Conservation (phyloP, 2,329 filamentous ascomycete genomes). For the Hypoxylon sp. region DNA sequence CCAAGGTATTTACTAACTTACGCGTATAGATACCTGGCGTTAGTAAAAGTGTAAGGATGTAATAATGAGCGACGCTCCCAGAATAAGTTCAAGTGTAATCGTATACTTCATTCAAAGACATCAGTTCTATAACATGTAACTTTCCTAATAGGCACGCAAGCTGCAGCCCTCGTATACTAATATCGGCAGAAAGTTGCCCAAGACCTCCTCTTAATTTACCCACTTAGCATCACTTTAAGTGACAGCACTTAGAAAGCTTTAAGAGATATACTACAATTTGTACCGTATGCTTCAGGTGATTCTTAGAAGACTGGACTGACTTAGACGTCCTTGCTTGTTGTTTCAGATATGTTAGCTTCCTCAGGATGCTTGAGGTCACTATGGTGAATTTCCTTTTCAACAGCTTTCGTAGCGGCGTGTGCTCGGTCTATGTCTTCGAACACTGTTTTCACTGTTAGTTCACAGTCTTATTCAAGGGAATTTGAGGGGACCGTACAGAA, state of each 20-base stretch:
- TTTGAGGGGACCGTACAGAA: conserved; percentile 46
- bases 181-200: not conserved
- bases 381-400: conserved; percentile 51
- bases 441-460: conserved; percentile 45
- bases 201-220: not conserved
- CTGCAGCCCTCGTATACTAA: not conserved
- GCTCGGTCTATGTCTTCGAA: conserved; percentile 51
- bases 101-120: not conserved
- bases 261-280: not conserved
- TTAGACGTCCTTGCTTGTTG: conserved; percentile 45
- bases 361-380: conserved; percentile 44
- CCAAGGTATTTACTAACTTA: no score
- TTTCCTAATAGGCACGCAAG: not conserved
- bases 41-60: no score
- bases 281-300: not conserved
- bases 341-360: conserved; percentile 44
- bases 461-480: not conserved
- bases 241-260: not conserved
- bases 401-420: conserved; percentile 48
- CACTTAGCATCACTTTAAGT: not conserved
- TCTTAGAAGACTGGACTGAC: not conserved
- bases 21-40: no score
- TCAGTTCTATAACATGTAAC: not conserved
- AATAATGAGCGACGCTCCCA: not conserved
- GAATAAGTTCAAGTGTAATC: not conserved